Evolutionary conservation across 2,329 filamentous ascomycete genomes (phyloP).

Genomic region (Talaromyces sp.): DNA sequence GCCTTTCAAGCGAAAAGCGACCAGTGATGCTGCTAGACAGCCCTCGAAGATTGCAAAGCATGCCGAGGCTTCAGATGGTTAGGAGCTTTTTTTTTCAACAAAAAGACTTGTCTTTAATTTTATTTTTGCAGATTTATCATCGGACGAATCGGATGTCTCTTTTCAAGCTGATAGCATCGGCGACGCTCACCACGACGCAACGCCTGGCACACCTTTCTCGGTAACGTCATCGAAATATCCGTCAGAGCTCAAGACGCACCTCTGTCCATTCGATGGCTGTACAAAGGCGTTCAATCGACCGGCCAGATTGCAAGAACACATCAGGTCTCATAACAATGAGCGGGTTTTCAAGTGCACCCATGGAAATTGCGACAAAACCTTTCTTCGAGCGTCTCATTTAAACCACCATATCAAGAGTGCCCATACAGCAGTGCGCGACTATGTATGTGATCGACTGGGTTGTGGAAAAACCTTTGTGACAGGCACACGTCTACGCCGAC

Average conservation of each 20-base stretch:
- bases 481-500: slow-evolving; percentile 68
- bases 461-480: slow-evolving; percentile 81
- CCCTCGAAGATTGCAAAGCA: slow-evolving; percentile 28
- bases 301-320: slow-evolving; percentile 69
- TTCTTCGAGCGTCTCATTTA: slow-evolving; percentile 79
- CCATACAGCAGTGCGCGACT: slow-evolving; percentile 65
- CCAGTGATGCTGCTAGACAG: slow-evolving; percentile 18
- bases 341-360: slow-evolving; percentile 70
- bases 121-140: not conserved
- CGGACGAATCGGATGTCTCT: not conserved
- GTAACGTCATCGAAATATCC: slow-evolving; percentile 47
- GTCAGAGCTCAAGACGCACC: slow-evolving; percentile 69
- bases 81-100: slow-evolving; percentile 7
- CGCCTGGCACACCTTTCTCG: slow-evolving; percentile 47
- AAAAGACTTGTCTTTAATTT: not conserved
- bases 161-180: slow-evolving; percentile 5
- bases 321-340: slow-evolving; percentile 79
- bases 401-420: slow-evolving; percentile 78
- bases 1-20: slow-evolving; percentile 31
- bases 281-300: slow-evolving; percentile 82
- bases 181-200: slow-evolving; percentile 28
- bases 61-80: slow-evolving; percentile 17
- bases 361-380: slow-evolving; percentile 71
- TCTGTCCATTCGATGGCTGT: slow-evolving; percentile 69
- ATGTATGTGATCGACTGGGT: slow-evolving; percentile 63